Evolutionary conservation across 2,329 filamentous ascomycete genomes (phyloP).

Genomic region (Microcera coccophila): DNA sequence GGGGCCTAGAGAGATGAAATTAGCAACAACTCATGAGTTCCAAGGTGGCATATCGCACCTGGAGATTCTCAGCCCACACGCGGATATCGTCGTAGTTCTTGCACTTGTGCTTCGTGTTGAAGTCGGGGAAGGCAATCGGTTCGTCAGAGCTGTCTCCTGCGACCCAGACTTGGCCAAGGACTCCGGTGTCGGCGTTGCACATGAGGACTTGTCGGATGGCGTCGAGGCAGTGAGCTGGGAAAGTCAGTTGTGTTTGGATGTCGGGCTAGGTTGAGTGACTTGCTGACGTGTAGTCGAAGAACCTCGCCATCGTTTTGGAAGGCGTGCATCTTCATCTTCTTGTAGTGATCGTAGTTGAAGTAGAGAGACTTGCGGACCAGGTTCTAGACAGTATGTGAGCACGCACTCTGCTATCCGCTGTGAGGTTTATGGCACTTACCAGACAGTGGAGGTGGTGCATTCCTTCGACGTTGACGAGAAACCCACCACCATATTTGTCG

Average conservation of each 20-base stretch:
- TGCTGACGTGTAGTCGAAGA: slow-evolving; percentile 55
- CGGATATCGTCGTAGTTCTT: slow-evolving; percentile 53
- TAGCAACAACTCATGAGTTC: neutral
- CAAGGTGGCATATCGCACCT: slow-evolving; percentile 30
- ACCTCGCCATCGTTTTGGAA: slow-evolving; percentile 55
- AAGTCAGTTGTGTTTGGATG: neutral
- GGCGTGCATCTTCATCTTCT: slow-evolving; percentile 43
- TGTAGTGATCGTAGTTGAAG: slow-evolving; percentile 59
- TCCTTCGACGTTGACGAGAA: slow-evolving; percentile 54
- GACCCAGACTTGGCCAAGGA: slow-evolving; percentile 61
- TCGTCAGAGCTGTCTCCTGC: slow-evolving; percentile 31
- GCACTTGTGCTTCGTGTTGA: slow-evolving; percentile 58
- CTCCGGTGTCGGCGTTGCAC: slow-evolving; percentile 57
- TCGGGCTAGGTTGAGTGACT: slow-evolving; percentile 17
- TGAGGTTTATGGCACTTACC: slow-evolving; percentile 28
- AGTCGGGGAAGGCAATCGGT: slow-evolving; percentile 55
- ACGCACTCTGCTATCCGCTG: slow-evolving; percentile 3
- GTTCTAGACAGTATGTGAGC: slow-evolving; percentile 44
- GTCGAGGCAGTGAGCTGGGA: slow-evolving; percentile 56
- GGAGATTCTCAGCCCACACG: slow-evolving; percentile 51
- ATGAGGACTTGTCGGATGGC: slow-evolving; percentile 59
- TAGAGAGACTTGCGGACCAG: slow-evolving; percentile 55
- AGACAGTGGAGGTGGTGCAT: slow-evolving; percentile 57
- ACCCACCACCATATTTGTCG: slow-evolving; percentile 55
- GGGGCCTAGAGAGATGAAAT: slow-evolving; percentile 13